phyloP scores from a whole-genome alignment of 1,284 basidiomycete species.

The Boletus sp. region DNA sequence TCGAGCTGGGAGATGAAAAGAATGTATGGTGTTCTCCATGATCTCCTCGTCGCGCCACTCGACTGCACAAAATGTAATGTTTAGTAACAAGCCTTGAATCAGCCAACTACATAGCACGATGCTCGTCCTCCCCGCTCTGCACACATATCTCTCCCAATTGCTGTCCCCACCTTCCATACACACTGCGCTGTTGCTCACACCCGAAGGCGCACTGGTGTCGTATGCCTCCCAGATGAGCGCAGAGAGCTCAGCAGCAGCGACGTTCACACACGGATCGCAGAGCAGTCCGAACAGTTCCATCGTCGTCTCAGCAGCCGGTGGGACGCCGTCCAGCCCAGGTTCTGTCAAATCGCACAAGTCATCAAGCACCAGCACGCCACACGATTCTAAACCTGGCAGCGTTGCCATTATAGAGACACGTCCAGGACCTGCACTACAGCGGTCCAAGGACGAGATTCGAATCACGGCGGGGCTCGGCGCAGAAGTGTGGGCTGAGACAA shows the following conservation, averaged over 20 bases:
- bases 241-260: conserved; percentile 1
- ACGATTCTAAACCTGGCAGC: conserved; percentile 35
- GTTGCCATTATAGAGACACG: conserved; percentile 10
- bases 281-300: conserved; percentile 9
- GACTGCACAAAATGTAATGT: not conserved
- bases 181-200: conserved; percentile 30
- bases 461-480: conserved; percentile 65
- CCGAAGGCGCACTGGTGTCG: conserved; percentile 33
- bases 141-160: conserved; percentile 27
- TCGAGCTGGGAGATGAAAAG: conserved; percentile 4
- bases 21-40: conserved; percentile 26
- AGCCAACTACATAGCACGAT: conserved; percentile 14
- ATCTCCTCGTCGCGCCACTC: conserved; percentile 8
- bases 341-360: conserved; percentile 17
- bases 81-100: not conserved
- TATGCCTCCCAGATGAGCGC: conserved; percentile 25
- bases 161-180: conserved; percentile 31
- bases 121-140: conserved; percentile 31
- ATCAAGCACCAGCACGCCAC: conserved; percentile 24
- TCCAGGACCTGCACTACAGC: conserved; percentile 29
- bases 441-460: conserved; percentile 67
- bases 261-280: conserved; percentile 7
- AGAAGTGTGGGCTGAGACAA: conserved; percentile 72
- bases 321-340: conserved; percentile 16
- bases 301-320: conserved; percentile 3